Base-by-base conservation (phyloP, 305 asterid species). In the Salvia sclarea region DNA sequence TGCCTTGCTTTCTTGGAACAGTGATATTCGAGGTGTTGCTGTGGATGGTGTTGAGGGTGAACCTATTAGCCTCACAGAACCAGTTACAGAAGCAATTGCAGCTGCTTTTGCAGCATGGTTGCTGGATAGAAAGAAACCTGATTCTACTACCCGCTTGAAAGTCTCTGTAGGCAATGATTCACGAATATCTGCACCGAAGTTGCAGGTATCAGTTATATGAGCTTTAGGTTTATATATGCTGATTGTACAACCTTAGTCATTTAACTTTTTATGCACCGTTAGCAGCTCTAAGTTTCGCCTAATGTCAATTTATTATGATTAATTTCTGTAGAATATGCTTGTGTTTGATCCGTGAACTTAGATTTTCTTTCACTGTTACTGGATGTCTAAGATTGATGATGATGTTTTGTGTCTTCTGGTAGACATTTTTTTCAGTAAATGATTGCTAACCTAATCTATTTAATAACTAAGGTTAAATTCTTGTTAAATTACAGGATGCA, bases 21-120 rank as follows among this genome's bases (percentile, higher is more conserved):
- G 99, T 80, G 99, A 95, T 79, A 95, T 95, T 66, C 89, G 99
- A 64, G 99, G 99, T 76, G 98, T 91, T 80, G 94, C 99, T 83
- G 81, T 95, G 66, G 94, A 83, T 63, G 99, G 99, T 54, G 95
- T 95, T 59, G 96, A 84, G 82, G 98, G 95, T 17, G 99, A 95
- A 82, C 84, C 87, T 77, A 76, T 88, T 72, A 88, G 52, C 81
- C 91, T 95, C 74, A 88, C 98, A 14, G 95, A 89, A 79, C 85
- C 89, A 67, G 89, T 91, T 74, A 81, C 98, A 64, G 97, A 95
- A 88, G 98, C 98, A 73, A 91, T 95, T 79, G 98, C 98, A 74
- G 86, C 96, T 70, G 97, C 90, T 38, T 95, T 95, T 74, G 92
- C 90, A 76, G 88, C 86, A 69, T 95, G 99, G 99, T 81, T 95